Conservation (phyloP, 164 flowering plant genomes). For the Stephania yunnanensis region DNA sequence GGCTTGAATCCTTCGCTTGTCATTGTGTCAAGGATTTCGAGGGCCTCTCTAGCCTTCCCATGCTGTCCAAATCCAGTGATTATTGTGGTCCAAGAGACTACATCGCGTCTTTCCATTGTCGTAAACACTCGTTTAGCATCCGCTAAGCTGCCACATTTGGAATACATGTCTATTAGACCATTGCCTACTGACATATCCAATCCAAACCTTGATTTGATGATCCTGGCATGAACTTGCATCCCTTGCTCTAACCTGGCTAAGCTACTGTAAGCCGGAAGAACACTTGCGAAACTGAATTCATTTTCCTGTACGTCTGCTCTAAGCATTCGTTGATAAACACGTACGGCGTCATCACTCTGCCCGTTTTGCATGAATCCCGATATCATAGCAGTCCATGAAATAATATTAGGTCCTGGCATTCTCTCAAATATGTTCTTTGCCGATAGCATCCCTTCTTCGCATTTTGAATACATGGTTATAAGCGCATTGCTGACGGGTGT, state of each 20-base stretch:
- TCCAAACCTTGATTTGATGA: conserved; percentile 14
- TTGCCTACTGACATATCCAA: conserved; percentile 23
- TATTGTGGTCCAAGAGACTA: conserved; percentile 34
- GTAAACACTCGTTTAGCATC: conserved; percentile 27
- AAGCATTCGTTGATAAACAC: conserved; percentile 21
- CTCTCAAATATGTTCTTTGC: conserved; percentile 14
- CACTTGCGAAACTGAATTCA: conserved; percentile 29
- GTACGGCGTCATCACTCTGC: conserved; percentile 21
- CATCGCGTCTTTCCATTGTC: conserved; percentile 29
- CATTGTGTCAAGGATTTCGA: conserved; percentile 28
- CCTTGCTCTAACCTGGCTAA: conserved; percentile 29
- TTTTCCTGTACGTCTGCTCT: conserved; percentile 24
- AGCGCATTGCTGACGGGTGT: conserved; percentile 26
- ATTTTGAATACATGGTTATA: conserved; percentile 29
- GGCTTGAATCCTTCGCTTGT: conserved; percentile 24
- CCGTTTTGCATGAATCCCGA: conserved; percentile 27
- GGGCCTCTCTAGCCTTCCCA: conserved; percentile 37
- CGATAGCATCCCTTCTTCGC: conserved; percentile 21
- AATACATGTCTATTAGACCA: conserved; percentile 33
- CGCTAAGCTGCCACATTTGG: conserved; percentile 28
- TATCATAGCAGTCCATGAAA: conserved; percentile 29
- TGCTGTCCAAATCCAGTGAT: conserved; percentile 34
- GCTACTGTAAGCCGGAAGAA: conserved; percentile 23
- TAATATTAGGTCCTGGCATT: conserved; percentile 17
- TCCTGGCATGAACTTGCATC: conserved; percentile 30